A percentile compares a stretch with the other conserved stretches of the same genome.
Evolutionary conservation across 371 early-diverging fungal species (phyloP).

Genomic region (Zychaea mexicana): DNA sequence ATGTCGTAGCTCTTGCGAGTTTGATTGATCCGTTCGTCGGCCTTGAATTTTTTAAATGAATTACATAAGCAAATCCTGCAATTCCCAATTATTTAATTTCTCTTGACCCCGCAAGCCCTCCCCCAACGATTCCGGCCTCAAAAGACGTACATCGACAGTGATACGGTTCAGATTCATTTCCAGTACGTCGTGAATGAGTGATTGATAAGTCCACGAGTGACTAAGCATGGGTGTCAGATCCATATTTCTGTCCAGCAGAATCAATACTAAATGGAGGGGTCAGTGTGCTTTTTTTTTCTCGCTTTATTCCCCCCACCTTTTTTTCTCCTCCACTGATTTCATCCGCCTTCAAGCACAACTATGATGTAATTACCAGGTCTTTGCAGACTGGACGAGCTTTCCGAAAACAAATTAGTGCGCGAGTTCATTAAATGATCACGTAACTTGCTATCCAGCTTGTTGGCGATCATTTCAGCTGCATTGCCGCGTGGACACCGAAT

Average conservation of each 20-base stretch:
- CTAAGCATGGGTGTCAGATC: constrained; percentile 94
- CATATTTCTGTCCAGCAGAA: constrained; percentile 94
- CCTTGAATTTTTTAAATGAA: constrained; percentile 25
- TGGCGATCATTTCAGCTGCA: constrained; percentile 93
- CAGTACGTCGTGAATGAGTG: constrained; percentile 96
- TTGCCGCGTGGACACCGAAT: constrained; percentile 90
- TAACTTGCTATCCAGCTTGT: constrained; percentile 84
- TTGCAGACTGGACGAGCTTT: constrained; percentile 52
- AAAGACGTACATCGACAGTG: constrained; percentile 30
- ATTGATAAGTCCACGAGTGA: constrained; percentile 99
- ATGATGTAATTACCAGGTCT: constrained; percentile 40
- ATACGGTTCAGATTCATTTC: constrained; percentile 93
- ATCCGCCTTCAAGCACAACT: no score
- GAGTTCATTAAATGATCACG: constrained; percentile 90
- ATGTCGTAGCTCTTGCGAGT: constrained; percentile 87
- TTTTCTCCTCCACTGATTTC: no score
- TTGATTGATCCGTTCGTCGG: constrained; percentile 69
- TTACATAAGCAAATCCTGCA: neutral
- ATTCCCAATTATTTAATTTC: neutral
- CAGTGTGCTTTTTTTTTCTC: no score
- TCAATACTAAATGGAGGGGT: no score
- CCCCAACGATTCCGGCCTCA: neutral
- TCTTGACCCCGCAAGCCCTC: neutral
- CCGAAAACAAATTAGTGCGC: constrained; percentile 79
- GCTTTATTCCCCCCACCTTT: no score